phyloP scores from a whole-genome alignment of 768 basidiomycete species.

The Lactarius trivialis region DNA sequence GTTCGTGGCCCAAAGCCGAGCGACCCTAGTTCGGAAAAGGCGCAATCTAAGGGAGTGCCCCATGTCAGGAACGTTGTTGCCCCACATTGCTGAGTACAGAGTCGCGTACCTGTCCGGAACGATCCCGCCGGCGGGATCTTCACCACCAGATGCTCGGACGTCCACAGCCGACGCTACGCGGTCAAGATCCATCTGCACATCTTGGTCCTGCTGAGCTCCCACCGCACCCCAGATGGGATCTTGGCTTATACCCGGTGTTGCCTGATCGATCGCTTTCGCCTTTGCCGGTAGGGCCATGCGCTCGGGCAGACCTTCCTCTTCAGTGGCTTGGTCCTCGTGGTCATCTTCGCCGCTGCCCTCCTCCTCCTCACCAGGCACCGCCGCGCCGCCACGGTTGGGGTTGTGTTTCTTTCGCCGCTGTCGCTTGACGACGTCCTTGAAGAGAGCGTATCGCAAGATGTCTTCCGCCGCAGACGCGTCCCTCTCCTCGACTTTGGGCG shows the following conservation, averaged over 20 bases:
- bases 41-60: conserved; percentile 45
- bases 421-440: conserved; percentile 91
- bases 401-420: conserved; percentile 78
- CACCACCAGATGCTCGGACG: conserved; percentile 27
- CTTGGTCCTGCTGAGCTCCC: conserved; percentile 40
- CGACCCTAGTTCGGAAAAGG: conserved; percentile 75
- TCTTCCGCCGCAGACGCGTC: conserved; percentile 91
- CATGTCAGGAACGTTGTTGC: neutral
- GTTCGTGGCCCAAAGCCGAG: conserved; percentile 57
- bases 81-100: neutral
- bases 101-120: conserved; percentile 52
- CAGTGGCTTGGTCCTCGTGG: conserved; percentile 45
- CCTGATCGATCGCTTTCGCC: conserved; percentile 22
- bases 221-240: conserved; percentile 58
- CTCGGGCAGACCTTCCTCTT: conserved; percentile 38
- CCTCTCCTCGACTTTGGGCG: conserved; percentile 69
- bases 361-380: conserved; percentile 28
- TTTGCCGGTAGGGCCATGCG: conserved; percentile 44
- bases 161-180: conserved; percentile 33
- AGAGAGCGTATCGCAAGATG: conserved; percentile 94
- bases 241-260: conserved; percentile 33
- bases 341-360: conserved; percentile 46
- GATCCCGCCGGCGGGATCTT: conserved; percentile 39
- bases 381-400: conserved; percentile 61
- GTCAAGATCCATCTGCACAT: conserved; percentile 53